Percentiles rank a stretch among this genome's conserved stretches.
phyloP scores from a whole-genome alignment of 1,284 basidiomycete species.

The Salmacisia buchloeana region DNA sequence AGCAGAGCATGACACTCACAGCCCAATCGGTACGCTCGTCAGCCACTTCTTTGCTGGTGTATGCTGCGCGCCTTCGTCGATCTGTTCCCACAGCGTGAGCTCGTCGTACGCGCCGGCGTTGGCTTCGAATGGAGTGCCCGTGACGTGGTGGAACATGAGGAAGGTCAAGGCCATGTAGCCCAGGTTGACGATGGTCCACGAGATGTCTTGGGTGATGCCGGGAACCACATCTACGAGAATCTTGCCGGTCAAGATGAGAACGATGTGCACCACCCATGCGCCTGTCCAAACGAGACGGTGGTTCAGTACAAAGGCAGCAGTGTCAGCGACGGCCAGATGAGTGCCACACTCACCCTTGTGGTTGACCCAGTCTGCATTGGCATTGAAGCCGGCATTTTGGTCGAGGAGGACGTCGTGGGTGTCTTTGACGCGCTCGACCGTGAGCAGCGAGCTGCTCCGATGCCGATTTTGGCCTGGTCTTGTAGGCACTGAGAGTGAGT shows the following conservation, averaged over 20 bases:
- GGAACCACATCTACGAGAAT: conserved; percentile 89
- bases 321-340: neutral
- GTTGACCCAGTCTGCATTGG: conserved; percentile 98
- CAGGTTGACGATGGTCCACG: conserved; percentile 92
- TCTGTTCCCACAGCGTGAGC: conserved; percentile 97
- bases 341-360: conserved; percentile 68
- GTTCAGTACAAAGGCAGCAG: neutral
- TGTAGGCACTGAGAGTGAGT: neutral
- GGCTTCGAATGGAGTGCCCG: conserved; percentile 86
- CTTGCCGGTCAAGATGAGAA: conserved; percentile 84
- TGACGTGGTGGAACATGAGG: conserved; percentile 98
- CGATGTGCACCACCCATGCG: conserved; percentile 94
- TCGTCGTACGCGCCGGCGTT: conserved; percentile 92
- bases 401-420: conserved; percentile 53
- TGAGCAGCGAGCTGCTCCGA: conserved; percentile 44
- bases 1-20: conserved; percentile 62
- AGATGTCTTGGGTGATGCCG: conserved; percentile 85
- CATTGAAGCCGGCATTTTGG: conserved; percentile 58
- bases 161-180: conserved; percentile 87
- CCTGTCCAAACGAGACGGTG: conserved; percentile 10
- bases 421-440: conserved; percentile 52
- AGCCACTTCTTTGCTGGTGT: conserved; percentile 98
- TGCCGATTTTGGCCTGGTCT: conserved; percentile 8
- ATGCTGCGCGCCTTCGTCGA: conserved; percentile 95
- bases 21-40: conserved; percentile 76